Evolutionary conservation across 768 basidiomycete genomes (phyloP), one percentile per base, ranked within the genome.

Genomic region (Termitomyces heimii): DNA sequence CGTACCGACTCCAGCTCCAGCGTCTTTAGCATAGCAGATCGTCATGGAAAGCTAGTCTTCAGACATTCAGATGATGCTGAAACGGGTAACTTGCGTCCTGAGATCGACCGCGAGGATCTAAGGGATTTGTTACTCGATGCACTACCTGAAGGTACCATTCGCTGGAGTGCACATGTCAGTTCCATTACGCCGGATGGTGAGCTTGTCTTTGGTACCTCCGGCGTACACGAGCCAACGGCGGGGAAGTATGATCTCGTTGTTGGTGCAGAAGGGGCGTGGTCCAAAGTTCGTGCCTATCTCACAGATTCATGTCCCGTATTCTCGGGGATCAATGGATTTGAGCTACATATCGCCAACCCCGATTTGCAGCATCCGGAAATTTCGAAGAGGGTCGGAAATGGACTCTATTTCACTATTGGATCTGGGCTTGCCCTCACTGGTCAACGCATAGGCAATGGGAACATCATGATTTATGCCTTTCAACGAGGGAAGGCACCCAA

Each of bases 261-360:
- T 8, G 68, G 68, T 32, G 68, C 68, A 22, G 68, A 68, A 37
- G 76, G 78, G 7, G 67, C 76, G 4, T 75, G 74, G 70, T 75
- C 73, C 16, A 67, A 66, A 55, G 65, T 73, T 8, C 73, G 77
- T 14, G 60, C 66, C 4, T 60, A 74, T 46, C 54, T 77, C 28
- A 67, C 66, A 22, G 54, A 60, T 34, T 62, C 65, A 12, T 54
- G 54, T 34, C 73, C 76, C 5, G 48, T 60, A 34, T 77, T 74
- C 62, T 65, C 67, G 13, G 75, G 73, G 8, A 61, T 70, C 16
- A 59, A 49, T 32, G 59, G 57, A 42, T 42, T 65, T 26, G 66
- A 66, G 45, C 26, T 61, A 9, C 57, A 56, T 24, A 58, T 65
- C 42, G 1, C n/a, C 1, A 24, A 59, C n/a, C 55, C 59, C 4